Evolutionary conservation across 352 stramenopile species (phyloP).

Genomic region (Globisporangium cystogenes): DNA sequence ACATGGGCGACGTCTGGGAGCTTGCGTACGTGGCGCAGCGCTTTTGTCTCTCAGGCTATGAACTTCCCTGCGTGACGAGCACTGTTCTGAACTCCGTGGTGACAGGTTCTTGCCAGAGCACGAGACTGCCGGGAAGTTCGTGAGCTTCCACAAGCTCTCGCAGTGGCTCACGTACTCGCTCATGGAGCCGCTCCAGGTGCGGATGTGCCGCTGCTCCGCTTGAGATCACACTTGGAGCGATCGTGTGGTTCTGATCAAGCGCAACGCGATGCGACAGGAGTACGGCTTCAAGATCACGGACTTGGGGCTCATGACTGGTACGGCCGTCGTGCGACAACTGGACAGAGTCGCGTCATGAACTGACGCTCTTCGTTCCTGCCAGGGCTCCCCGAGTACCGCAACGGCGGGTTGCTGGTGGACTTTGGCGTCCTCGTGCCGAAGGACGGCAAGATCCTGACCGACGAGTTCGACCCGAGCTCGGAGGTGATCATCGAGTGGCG

Average conservation of each 20-base stretch:
- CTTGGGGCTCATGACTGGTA: constrained; percentile 57
- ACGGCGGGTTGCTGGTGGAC: constrained; percentile 77
- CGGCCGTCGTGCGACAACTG: not conserved
- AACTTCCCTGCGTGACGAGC: not conserved
- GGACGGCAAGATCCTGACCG: constrained; percentile 37
- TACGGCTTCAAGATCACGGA: constrained; percentile 76
- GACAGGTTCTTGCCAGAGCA: constrained; percentile 43
- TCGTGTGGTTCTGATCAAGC: not conserved
- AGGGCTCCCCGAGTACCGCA: constrained; percentile 74
- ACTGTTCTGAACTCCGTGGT: not conserved
- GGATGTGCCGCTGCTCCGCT: not conserved
- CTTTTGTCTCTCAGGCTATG: not conserved
- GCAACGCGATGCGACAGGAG: constrained; percentile 16
- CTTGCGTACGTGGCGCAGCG: constrained; percentile 32
- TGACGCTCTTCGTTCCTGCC: constrained; percentile 14
- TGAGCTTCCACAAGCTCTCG: constrained; percentile 88
- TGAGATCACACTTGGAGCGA: too few relatives aligned
- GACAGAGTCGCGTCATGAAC: too few relatives aligned
- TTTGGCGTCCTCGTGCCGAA: constrained; percentile 76
- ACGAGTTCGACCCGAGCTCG: constrained; percentile 53
- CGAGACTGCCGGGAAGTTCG: constrained; percentile 46
- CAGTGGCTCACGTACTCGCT: constrained; percentile 88
- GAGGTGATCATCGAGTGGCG: constrained; percentile 86
- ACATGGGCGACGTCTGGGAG: constrained; percentile 86
- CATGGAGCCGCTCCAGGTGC: constrained; percentile 73